Evolutionary conservation across 257 asterid genomes (phyloP).

Genomic region (Parsonsia alboflavescens): DNA sequence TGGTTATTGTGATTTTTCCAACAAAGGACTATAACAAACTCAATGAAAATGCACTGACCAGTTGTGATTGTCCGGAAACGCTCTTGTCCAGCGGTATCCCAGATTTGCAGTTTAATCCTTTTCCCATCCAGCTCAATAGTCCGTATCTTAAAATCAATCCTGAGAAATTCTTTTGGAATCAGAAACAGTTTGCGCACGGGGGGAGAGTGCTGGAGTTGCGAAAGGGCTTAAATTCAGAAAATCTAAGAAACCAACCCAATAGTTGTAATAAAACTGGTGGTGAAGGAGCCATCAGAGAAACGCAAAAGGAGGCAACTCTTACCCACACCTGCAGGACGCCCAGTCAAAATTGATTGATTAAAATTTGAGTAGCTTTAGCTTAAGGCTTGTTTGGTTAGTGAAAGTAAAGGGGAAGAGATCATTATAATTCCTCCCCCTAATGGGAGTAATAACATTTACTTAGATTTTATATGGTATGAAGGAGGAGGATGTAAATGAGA

Average conservation of each 20-base stretch:
- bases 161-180: slow-evolving; percentile 10
- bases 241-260: slow-evolving; percentile 25
- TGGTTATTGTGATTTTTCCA: background rate
- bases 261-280: slow-evolving; percentile 91
- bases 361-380: background rate
- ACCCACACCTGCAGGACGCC: slow-evolving; percentile 40
- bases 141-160: slow-evolving; percentile 41
- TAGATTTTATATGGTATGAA: too few species aligned
- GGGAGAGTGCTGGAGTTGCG: too few species aligned
- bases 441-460: too few species aligned
- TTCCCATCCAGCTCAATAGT: slow-evolving; percentile 39
- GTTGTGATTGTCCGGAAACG: slow-evolving; percentile 43
- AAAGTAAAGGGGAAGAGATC: too few species aligned
- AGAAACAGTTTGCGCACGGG: background rate
- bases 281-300: slow-evolving; percentile 98
- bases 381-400: background rate
- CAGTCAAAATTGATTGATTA: background rate
- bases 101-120: slow-evolving; percentile 33
- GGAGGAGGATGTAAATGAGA: too few species aligned
- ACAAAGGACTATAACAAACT: background rate
- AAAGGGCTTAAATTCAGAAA: background rate
- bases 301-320: slow-evolving; percentile 98
- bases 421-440: too few species aligned
- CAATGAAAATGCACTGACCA: slow-evolving; percentile 21
- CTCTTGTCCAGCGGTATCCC: slow-evolving; percentile 43